Percentiles rank a stretch among this genome's conserved stretches.
Evolutionary conservation across 805 yeast species (phyloP).

Genomic region (Lipomyces sp.): DNA sequence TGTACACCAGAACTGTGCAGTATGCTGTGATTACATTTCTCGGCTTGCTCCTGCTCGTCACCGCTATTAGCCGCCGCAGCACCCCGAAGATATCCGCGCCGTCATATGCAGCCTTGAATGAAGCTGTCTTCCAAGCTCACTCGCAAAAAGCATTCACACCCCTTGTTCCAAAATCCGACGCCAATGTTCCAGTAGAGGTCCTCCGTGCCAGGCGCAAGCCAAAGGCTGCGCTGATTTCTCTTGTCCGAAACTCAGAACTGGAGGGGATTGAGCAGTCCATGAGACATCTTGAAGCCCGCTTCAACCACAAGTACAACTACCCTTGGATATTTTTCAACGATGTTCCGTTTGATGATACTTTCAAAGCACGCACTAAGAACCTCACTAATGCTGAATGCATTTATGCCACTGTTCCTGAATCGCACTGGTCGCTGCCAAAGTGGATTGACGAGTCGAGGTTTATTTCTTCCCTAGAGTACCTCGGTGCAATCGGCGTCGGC

Average conservation of each 20-base stretch:
- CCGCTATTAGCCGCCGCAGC: constrained; percentile 11
- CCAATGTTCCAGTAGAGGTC: constrained; percentile 31
- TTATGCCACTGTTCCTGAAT: constrained; percentile 62
- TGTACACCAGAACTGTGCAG: constrained; percentile 30
- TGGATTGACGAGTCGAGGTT: constrained; percentile 56
- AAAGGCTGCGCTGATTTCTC: constrained; percentile 53
- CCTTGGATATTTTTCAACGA: constrained; percentile 86
- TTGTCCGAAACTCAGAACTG: constrained; percentile 72
- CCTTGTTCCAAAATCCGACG: constrained; percentile 29
- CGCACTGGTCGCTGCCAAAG: constrained; percentile 72
- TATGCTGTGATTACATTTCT: constrained; percentile 27
- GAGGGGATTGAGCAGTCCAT: constrained; percentile 63
- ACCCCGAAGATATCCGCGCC: constrained; percentile 25
- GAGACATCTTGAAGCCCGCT: constrained; percentile 67
- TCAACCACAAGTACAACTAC: constrained; percentile 65
- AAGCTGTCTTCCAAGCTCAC: constrained; percentile 34
- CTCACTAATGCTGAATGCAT: constrained; percentile 57
- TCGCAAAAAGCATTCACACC: constrained; percentile 31
- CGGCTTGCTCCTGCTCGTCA: constrained; percentile 24
- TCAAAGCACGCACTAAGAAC: constrained; percentile 61
- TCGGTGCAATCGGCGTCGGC: constrained; percentile 51
- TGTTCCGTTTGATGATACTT: constrained; percentile 61
- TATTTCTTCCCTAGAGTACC: constrained; percentile 36
- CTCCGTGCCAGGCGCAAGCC: constrained; percentile 33
- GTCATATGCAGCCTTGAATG: constrained; percentile 36